A percentile compares a stretch with the other conserved stretches of the same genome.
These are phyloP conservation scores for Patellaria atrata DNA, from an alignment of 495 filamentous ascomycete genomes.

Conservation along the genomic window DNA sequence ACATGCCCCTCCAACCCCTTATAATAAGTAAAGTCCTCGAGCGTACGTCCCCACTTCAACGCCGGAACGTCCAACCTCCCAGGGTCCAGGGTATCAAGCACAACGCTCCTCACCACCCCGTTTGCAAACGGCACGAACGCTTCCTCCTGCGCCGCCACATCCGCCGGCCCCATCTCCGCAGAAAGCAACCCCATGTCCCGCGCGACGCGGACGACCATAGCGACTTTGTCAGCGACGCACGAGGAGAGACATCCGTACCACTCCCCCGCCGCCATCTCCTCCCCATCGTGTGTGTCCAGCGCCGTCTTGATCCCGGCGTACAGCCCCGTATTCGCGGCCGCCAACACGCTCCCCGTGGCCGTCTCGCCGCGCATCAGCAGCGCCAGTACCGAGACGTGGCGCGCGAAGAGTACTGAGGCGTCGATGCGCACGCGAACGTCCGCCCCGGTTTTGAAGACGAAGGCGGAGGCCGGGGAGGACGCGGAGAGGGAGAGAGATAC, in stretches of 20 bases:
- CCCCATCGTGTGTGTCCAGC: too few species aligned
- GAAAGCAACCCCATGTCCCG: constrained; percentile 33
- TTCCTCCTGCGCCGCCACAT: constrained; percentile 1
- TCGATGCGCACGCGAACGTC: too few species aligned
- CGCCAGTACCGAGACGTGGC: constrained; percentile 64
- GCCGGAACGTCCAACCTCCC: not conserved
- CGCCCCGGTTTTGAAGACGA: constrained; percentile 33
- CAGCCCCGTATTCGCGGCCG: constrained; percentile 83
- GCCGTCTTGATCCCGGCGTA: constrained; percentile 90
- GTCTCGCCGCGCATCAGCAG: too few species aligned
- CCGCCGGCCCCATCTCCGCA: constrained; percentile 8
- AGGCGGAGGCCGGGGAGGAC: constrained; percentile 16
- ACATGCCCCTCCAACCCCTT: constrained; percentile 62
- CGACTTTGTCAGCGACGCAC: constrained; percentile 75
- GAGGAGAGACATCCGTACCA: too few species aligned
- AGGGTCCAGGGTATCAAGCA: not conserved
- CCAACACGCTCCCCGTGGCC: constrained; percentile 86
- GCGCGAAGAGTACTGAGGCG: constrained; percentile 33
- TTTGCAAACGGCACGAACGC: constrained; percentile 7
- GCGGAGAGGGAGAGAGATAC: not conserved
- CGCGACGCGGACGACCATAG: constrained; percentile 47
- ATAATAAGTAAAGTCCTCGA: constrained; percentile 75
- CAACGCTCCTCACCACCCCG: not conserved
- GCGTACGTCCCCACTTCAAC: constrained; percentile 8
- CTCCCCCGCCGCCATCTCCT: constrained; percentile 71